Base-by-base conservation (phyloP, 2,329 filamentous ascomycete species). In the Calycina marina region DNA sequence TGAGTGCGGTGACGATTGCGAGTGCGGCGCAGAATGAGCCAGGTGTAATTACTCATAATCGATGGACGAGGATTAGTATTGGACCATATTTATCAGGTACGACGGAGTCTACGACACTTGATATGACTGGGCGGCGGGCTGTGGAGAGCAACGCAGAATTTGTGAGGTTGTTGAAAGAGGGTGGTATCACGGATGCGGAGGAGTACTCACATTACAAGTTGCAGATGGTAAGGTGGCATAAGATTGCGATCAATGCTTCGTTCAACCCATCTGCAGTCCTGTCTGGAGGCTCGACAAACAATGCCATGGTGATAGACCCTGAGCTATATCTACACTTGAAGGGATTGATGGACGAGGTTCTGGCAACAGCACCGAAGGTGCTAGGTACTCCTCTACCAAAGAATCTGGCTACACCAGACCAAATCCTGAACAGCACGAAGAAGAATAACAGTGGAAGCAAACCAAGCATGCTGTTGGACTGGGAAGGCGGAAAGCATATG, bases 251-350 rank as follows among this genome's bases (percentile, higher is more conserved):
- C 59, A 83, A 83, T 52, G 73, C 76, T 0, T 70, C 73, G 31
- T 78, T 82, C 65, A 83, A 83, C 55, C 76, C 77, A 0, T 75
- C 71, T 1, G 72, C 76, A 2, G 75, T 82, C 5, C 62, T 83
- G 0, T 69, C 67, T 1, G 72, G 73, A 9, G 73, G 75, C 1
- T 58, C 64, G 2, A 66, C 70, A 32, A 82, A 82, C 48, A 65
- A 71, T 28, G 66, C 68, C 39, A 80, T 83, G 71, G 62, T 71
- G 4, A 55, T 57, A 9, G 76, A 82, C 43, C 52, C 67, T 0
- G 75, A 81, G 47, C 56, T 82, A 24, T 62, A 67, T 27, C 52
- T 54, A 14, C 77, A 82, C 50, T 53, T 82, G 6, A 57, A 63
- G 12, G 75, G 66, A 13, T 64, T 81, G 15, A 84, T 83, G 74